Percentiles rank a stretch among this genome's conserved stretches.
phyloP scores from a whole-genome alignment of 2,329 filamentous ascomycete genomes.

The Didymella pomorum region DNA sequence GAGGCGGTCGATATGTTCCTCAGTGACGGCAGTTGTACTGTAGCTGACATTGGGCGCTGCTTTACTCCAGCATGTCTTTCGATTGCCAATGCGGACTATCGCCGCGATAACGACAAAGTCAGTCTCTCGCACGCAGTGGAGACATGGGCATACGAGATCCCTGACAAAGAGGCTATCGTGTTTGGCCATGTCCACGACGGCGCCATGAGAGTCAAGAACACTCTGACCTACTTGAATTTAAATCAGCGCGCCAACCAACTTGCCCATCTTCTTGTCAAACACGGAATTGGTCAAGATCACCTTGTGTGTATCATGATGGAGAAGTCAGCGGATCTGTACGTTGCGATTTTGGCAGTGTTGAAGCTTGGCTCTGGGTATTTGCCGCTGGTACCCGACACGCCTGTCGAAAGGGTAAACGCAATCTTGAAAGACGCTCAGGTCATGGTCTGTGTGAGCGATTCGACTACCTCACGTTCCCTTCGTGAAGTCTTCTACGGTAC shows the following conservation, averaged over 20 bases:
- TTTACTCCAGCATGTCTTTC: constrained; percentile 46
- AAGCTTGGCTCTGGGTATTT: constrained; percentile 82
- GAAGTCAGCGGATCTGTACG: constrained; percentile 76
- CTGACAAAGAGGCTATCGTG: constrained; percentile 68
- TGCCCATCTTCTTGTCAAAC: constrained; percentile 62
- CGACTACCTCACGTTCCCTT: constrained; percentile 18
- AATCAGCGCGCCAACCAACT: constrained; percentile 71
- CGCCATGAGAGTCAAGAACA: constrained; percentile 45
- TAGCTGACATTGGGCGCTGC: constrained; percentile 38
- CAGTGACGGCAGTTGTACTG: constrained; percentile 41
- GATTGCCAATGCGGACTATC: constrained; percentile 52
- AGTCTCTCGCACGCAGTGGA: constrained; percentile 62
- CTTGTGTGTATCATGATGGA: constrained; percentile 79
- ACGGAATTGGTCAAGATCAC: constrained; percentile 60
- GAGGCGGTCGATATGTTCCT: constrained; percentile 58
- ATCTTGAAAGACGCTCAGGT: constrained; percentile 70
- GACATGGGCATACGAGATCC: constrained; percentile 55
- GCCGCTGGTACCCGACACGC: constrained; percentile 78
- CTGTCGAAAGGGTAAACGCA: constrained; percentile 64
- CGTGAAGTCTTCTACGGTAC: constrained; percentile 11
- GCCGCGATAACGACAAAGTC: constrained; percentile 25
- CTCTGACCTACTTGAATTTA: constrained; percentile 70
- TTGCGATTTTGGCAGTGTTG: constrained; percentile 74
- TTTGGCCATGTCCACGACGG: constrained; percentile 63
- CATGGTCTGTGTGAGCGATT: constrained; percentile 56